These are phyloP conservation scores for Xylaria grammica DNA, from an alignment of 495 filamentous ascomycete species.

Conservation along the genomic window DNA sequence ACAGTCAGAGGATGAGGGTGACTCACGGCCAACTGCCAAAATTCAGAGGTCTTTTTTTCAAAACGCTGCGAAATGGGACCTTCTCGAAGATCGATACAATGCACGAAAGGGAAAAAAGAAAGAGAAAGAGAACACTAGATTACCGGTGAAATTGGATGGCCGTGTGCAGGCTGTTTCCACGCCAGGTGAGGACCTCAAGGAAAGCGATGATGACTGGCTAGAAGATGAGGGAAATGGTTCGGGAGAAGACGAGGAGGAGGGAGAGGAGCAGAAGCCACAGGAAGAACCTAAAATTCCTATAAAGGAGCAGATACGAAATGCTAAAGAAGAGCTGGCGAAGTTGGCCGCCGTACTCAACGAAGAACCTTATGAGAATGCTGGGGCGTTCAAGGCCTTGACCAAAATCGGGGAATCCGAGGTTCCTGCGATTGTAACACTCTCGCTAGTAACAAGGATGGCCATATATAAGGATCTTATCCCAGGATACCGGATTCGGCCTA, in stretches of 20 bases:
- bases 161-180: constrained; percentile 65
- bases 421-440: constrained; percentile 78
- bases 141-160: constrained; percentile 82
- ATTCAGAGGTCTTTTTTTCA: constrained; percentile 53
- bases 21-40: constrained; percentile 34
- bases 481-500: constrained; percentile 88
- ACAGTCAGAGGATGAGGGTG: constrained; percentile 36
- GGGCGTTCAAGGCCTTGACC: constrained; percentile 75
- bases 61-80: constrained; percentile 69
- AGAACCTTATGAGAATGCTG: constrained; percentile 87
- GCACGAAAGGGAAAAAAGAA: constrained; percentile 72
- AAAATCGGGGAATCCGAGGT: constrained; percentile 73
- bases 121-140: constrained; percentile 69
- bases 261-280: constrained; percentile 40
- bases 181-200: constrained; percentile 48
- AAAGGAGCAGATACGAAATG: constrained; percentile 78
- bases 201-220: constrained; percentile 62
- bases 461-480: constrained; percentile 97
- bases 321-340: constrained; percentile 90
- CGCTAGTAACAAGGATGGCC: constrained; percentile 80
- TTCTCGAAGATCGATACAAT: constrained; percentile 92
- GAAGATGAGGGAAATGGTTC: constrained; percentile 47
- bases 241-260: constrained; percentile 45
- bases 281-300: constrained; percentile 64
- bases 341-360: constrained; percentile 84